phyloP scores from a whole-genome alignment of 495 filamentous ascomycete genomes.

The Pyrenopolyporus hunteri region DNA sequence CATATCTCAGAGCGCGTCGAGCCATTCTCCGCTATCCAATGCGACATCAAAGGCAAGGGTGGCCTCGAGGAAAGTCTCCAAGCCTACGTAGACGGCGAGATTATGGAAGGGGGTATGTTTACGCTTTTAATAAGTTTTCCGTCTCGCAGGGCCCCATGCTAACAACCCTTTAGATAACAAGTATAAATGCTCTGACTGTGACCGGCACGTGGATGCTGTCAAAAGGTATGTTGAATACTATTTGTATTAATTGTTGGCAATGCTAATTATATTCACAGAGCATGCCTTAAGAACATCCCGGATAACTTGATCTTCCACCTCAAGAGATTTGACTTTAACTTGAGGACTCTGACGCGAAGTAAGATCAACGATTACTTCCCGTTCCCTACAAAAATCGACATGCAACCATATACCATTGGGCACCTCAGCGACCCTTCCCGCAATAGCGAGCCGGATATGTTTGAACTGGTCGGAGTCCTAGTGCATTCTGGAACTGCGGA shows the following conservation, averaged over 20 bases:
- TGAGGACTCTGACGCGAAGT: conserved; percentile 78
- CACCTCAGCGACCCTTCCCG: conserved; percentile 72
- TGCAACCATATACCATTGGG: conserved; percentile 87
- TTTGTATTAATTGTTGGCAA: not conserved
- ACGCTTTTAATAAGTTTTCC: conserved; percentile 1
- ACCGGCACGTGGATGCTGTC: conserved; percentile 89
- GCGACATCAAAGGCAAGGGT: conserved; percentile 93
- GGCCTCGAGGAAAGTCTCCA: conserved; percentile 84
- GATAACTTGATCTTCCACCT: conserved; percentile 95
- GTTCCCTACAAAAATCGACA: conserved; percentile 84
- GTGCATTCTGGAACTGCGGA: conserved; percentile 94
- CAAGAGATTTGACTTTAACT: conserved; percentile 95
- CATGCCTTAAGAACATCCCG: conserved; percentile 91
- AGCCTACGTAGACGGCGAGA: conserved; percentile 93
- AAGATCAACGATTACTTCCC: conserved; percentile 97
- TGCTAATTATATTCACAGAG: conserved; percentile 52
- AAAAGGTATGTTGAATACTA: conserved; percentile 64
- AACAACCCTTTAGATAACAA: conserved; percentile 73
- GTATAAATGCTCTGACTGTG: conserved; percentile 93
- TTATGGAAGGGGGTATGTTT: conserved; percentile 85
- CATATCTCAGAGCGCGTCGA: conserved; percentile 92
- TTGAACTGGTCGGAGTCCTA: conserved; percentile 89
- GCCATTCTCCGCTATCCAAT: conserved; percentile 93
- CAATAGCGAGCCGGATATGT: conserved; percentile 67
- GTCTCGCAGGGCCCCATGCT: conserved; percentile 37